Conservation (phyloP, 192 early-diverging fungal genomes). For the Podila horticola region DNA sequence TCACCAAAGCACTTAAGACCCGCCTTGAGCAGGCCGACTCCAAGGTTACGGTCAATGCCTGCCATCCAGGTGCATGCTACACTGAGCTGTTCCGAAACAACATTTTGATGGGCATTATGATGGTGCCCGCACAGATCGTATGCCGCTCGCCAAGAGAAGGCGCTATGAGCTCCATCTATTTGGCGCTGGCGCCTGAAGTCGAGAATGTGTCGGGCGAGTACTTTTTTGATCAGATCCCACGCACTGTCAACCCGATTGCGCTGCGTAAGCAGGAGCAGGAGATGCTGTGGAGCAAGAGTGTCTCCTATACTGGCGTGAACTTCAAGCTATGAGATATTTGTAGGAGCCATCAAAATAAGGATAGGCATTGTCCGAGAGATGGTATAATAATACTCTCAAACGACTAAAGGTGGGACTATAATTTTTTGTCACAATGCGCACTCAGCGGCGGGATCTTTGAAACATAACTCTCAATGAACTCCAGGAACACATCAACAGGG, state of each 20-base stretch:
- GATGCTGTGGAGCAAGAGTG: not conserved
- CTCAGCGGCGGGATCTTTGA: too few relatives aligned
- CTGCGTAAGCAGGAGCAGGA: slow-evolving; percentile 20
- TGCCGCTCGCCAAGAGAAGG: slow-evolving; percentile 52
- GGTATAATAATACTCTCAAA: too few relatives aligned
- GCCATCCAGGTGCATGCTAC: slow-evolving; percentile 64
- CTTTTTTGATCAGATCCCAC: slow-evolving; percentile 51
- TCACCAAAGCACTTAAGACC: slow-evolving; percentile 57
- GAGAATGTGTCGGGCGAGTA: slow-evolving; percentile 53
- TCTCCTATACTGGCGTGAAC: not conserved
- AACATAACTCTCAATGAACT: slow-evolving; percentile 5
- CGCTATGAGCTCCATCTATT: slow-evolving; percentile 55
- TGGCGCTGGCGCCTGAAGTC: slow-evolving; percentile 56
- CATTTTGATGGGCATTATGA: slow-evolving; percentile 48
- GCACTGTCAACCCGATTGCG: slow-evolving; percentile 27
- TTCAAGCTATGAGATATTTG: too few relatives aligned
- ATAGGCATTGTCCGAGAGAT: too few relatives aligned
- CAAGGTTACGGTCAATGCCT: slow-evolving; percentile 64
- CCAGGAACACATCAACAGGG: not conserved
- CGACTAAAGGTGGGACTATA: too few relatives aligned
- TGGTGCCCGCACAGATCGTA: slow-evolving; percentile 41
- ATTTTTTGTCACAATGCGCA: too few relatives aligned
- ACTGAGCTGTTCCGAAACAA: slow-evolving; percentile 63
- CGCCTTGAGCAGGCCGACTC: slow-evolving; percentile 37
- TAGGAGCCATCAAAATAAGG: too few relatives aligned